Conservation (phyloP, 352 stramenopile species). For the Phytophthora brassicae region DNA sequence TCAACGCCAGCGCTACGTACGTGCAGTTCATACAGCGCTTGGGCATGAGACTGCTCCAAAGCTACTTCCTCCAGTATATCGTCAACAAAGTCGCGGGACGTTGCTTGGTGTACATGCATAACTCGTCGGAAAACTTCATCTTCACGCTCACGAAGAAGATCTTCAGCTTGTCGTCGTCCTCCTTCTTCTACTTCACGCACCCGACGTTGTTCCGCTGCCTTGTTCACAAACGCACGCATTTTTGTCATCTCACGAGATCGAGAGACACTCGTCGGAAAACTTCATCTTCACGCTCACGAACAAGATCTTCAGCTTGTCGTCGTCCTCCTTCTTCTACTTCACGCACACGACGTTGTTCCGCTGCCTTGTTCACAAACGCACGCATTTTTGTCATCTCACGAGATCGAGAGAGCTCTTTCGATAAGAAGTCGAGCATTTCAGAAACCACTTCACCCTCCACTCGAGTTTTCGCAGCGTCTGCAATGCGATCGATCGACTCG, state of each 20-base stretch:
- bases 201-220: slow-evolving; percentile 66
- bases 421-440: slow-evolving; percentile 87
- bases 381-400: slow-evolving; percentile 79
- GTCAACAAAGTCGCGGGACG: slow-evolving; percentile 65
- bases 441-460: slow-evolving; percentile 89
- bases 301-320: slow-evolving; percentile 84
- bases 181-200: slow-evolving; percentile 85
- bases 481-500: slow-evolving; percentile 52
- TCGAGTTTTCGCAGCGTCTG: slow-evolving; percentile 52
- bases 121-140: slow-evolving; percentile 83
- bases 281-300: slow-evolving; percentile 82
- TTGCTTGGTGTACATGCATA: slow-evolving; percentile 82
- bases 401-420: slow-evolving; percentile 85
- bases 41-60: slow-evolving; percentile 42
- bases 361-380: slow-evolving; percentile 69
- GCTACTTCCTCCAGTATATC: slow-evolving; percentile 68
- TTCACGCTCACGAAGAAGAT: slow-evolving; percentile 75
- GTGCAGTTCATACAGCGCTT: slow-evolving; percentile 56
- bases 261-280: slow-evolving; percentile 80
- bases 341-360: slow-evolving; percentile 63
- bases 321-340: slow-evolving; percentile 88
- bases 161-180: slow-evolving; percentile 84
- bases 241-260: slow-evolving; percentile 76
- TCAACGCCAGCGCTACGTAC: slow-evolving; percentile 47
- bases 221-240: slow-evolving; percentile 71